Percentiles rank a stretch among this genome's conserved stretches.
Conservation (phyloP, 2,329 filamentous ascomycete genomes). For the Clarireedia monteithiana region DNA sequence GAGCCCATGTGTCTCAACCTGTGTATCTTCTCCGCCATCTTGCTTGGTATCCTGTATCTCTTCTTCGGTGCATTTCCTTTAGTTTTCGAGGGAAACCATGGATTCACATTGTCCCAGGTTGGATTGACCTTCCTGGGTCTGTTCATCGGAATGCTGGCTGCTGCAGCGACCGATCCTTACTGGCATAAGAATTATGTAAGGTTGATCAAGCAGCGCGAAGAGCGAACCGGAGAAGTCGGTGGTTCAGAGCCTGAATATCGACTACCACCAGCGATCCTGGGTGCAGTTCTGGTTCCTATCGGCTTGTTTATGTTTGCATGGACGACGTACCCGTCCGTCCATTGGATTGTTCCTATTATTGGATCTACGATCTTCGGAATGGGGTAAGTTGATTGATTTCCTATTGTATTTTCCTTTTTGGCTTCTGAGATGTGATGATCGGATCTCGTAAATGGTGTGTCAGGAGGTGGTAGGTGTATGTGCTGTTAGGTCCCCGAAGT, state of each 20-base stretch:
- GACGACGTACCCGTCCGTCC: conserved; percentile 67
- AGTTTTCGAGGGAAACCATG: conserved; percentile 67
- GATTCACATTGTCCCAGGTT: conserved; percentile 69
- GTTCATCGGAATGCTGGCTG: conserved; percentile 58
- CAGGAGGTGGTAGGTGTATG: not conserved
- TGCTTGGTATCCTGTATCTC: conserved; percentile 83
- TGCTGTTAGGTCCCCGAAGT: conserved; percentile 7
- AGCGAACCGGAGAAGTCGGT: conserved; percentile 31
- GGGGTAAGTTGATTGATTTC: conserved; percentile 46
- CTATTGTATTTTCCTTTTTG: conserved; percentile 14
- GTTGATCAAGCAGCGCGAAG: conserved; percentile 45
- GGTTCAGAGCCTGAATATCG: conserved; percentile 80
- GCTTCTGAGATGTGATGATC: not conserved
- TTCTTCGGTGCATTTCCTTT: conserved; percentile 86
- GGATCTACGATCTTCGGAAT: conserved; percentile 63
- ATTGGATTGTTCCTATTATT: conserved; percentile 71
- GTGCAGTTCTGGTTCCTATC: conserved; percentile 69
- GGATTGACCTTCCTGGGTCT: conserved; percentile 74
- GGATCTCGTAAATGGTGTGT: not conserved
- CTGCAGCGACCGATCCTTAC: conserved; percentile 54
- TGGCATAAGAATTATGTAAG: conserved; percentile 54
- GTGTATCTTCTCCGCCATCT: conserved; percentile 72
- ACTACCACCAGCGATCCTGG: conserved; percentile 66
- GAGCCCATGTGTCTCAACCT: conserved; percentile 83
- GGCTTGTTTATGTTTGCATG: conserved; percentile 87